Evolutionary conservation across 75 land plant genomes (phyloP), one percentile per base, ranked within the genome.

Genomic region (Cunninghamia lanceolata): DNA sequence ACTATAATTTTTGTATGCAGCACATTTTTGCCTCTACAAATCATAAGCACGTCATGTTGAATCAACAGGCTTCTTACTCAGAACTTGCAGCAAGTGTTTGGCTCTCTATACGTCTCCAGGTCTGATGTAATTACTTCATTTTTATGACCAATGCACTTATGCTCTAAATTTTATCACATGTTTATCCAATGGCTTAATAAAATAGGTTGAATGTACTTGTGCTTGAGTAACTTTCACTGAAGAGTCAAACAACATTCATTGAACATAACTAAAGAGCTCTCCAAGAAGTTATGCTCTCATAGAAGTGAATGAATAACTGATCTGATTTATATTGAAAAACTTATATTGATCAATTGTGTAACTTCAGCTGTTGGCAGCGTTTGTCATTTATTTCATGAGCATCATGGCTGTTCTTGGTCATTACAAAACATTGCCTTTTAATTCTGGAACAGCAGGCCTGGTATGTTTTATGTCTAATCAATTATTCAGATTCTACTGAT

Each of bases 81-180:
- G 99, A 96, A 87, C 56, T 92, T 30, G 90, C 90, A 75, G 97
- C 99, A 85, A 94, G 99, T 88, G 88, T 98, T 85, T 98, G 99
- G 99, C 96, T 98, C 30, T 93, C 99, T 19, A 86, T 98, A 71
- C 99, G 99, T 34, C 97, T 98, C 76, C 97, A 98, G 93, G 99
- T 96, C 77, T 88, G 84, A n/a, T 15, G 28, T 32, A 2, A 39
- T 81, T 11, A 75, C 15, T 68, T 17, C 78, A 34, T 38, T 32
- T 66, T 45, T 9, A n/a, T 84, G 39, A 86, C 25, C 35, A 84
- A 84, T 19, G 15, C 19, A 84, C 39, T 21, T 34, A n/a, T 32
- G 9, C 25, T 84, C 52, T 84, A 84, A 84, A 25, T 68, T 36
- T 38, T 21, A 10, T 84, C 40, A 34, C 21, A 52, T 71, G n/a